Conservation (phyloP, 2,329 filamentous ascomycete genomes). For the Beauveria sp. region DNA sequence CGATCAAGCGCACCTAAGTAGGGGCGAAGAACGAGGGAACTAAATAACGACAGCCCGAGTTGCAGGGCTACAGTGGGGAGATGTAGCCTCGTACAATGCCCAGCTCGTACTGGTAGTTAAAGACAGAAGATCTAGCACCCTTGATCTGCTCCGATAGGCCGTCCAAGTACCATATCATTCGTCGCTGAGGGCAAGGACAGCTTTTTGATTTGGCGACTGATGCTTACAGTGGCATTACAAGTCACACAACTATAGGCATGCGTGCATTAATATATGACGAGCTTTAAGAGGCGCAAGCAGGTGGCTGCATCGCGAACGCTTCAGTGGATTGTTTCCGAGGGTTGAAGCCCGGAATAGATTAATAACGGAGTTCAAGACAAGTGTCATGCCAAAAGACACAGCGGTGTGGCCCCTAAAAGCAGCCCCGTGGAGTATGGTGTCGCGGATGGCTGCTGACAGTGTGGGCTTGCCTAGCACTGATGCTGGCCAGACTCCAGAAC, state of each 20-base stretch:
- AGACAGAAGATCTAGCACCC: no score
- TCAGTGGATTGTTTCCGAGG: not conserved
- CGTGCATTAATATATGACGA: not conserved
- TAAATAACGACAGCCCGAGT: no score
- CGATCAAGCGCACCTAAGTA: no score
- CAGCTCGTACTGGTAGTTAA: no score
- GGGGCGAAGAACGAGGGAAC: no score
- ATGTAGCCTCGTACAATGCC: no score
- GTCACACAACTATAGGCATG: not conserved
- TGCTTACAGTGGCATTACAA: not conserved
- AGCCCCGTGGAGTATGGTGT: not conserved
- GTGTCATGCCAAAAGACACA: not conserved
- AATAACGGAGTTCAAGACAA: not conserved
- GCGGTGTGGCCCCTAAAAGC: not conserved
- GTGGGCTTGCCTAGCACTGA: not conserved
- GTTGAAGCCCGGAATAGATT: not conserved
- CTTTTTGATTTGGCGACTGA: not conserved
- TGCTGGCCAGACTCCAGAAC: not conserved
- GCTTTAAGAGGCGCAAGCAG: not conserved
- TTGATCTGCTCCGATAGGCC: no score
- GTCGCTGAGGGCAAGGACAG: no score
- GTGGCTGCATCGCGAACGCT: not conserved
- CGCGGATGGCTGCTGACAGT: constrained; percentile 2
- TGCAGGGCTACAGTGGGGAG: no score
- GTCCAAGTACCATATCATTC: no score